Conservation (phyloP, 352 stramenopile species). For the Phytophthora megakarya region DNA sequence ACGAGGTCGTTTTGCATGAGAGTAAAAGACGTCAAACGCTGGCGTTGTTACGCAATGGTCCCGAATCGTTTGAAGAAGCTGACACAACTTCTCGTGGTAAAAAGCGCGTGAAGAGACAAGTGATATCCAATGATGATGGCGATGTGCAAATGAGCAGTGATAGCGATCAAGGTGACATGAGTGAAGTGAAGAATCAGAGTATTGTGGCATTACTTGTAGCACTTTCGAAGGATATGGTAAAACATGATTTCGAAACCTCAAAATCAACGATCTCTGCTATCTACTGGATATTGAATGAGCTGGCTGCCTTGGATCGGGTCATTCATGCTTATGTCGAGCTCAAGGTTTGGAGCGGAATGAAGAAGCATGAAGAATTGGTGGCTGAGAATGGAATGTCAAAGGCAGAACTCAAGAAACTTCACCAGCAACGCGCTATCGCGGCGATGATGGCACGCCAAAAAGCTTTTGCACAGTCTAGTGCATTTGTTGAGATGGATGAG, state of each 20-base stretch:
- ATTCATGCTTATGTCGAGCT: conserved; percentile 63
- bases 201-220: conserved; percentile 63
- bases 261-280: conserved; percentile 82
- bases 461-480: conserved; percentile 71
- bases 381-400: conserved; percentile 71
- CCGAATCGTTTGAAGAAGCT: conserved; percentile 64
- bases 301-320: conserved; percentile 53
- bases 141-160: conserved; percentile 80
- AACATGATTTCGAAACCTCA: conserved; percentile 77
- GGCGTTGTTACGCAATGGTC: conserved; percentile 54
- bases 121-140: conserved; percentile 47
- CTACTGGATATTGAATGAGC: conserved; percentile 81
- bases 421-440: conserved; percentile 83
- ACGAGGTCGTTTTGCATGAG: conserved; percentile 43
- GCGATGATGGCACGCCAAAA: conserved; percentile 84
- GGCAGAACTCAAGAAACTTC: conserved; percentile 71
- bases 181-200: conserved; percentile 67
- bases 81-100: conserved; percentile 54
- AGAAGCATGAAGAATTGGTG: conserved; percentile 57
- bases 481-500: conserved; percentile 75
- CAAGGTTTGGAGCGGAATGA: conserved; percentile 68
- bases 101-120: conserved; percentile 73
- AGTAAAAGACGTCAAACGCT: conserved; percentile 59
- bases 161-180: conserved; percentile 57
- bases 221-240: conserved; percentile 70